A percentile compares a stretch with the other conserved stretches of the same genome.
phyloP scores from a whole-genome alignment of 768 basidiomycete genomes.

The Phlegmacium glaucopus region DNA sequence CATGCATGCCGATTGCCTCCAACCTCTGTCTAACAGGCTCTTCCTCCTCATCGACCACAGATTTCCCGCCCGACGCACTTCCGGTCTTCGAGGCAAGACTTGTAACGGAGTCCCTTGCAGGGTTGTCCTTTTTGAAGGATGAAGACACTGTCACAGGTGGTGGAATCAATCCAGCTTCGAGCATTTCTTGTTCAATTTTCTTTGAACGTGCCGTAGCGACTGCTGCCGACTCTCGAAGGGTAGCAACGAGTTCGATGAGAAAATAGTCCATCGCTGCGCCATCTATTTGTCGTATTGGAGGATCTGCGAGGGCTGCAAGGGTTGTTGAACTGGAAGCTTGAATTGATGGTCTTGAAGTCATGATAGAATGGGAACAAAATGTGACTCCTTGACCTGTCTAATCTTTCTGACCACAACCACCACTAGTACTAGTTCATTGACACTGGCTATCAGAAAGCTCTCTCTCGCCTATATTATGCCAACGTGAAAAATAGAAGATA shows the following conservation, averaged over 20 bases:
- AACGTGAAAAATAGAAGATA: neutral
- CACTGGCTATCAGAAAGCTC: neutral
- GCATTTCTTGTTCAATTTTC: conserved; percentile 75
- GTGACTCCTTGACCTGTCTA: conserved; percentile 2
- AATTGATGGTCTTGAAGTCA: conserved; percentile 12
- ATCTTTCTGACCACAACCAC: conserved; percentile 12
- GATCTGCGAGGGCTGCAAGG: conserved; percentile 61
- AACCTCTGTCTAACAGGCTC: conserved; percentile 65
- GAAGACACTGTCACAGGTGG: conserved; percentile 39
- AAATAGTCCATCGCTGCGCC: conserved; percentile 81
- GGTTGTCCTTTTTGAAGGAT: conserved; percentile 37
- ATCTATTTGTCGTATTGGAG: conserved; percentile 59
- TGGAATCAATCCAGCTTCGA: conserved; percentile 71
- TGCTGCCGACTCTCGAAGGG: conserved; percentile 69
- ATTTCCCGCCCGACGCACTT: conserved; percentile 31
- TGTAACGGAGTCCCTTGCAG: conserved; percentile 42
- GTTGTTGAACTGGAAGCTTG: conserved; percentile 15
- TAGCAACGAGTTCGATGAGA: conserved; percentile 74
- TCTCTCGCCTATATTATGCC: too few relatives aligned
- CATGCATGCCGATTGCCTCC: conserved; percentile 82
- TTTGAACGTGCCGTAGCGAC: conserved; percentile 66
- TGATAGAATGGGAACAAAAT: conserved; percentile 16
- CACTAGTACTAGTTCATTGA: neutral
- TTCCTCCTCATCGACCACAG: conserved; percentile 62
- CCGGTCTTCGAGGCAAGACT: conserved; percentile 29